phyloP scores from a whole-genome alignment of 305 asterid genomes.

The Rubia peregrina region DNA sequence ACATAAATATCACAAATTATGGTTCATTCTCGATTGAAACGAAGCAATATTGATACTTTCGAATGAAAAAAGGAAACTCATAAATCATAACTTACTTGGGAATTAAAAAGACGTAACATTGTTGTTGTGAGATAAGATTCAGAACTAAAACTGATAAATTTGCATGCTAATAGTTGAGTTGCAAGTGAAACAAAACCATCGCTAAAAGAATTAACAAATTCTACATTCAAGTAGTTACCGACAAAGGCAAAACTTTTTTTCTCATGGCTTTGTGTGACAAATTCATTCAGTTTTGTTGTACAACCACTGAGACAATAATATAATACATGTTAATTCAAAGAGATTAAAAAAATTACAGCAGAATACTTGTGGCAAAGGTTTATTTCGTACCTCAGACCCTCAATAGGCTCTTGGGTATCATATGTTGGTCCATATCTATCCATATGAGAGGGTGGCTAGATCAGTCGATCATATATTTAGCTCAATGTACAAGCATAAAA shows the following conservation, averaged over 20 bases:
- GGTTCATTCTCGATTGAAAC: background rate
- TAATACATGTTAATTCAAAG: background rate
- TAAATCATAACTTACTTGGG: conserved; percentile 41
- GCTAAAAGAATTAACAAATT: too few relatives aligned
- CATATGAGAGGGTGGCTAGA: background rate
- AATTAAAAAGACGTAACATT: conserved; percentile 24
- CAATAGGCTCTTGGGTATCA: too few relatives aligned
- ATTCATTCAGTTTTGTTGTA: conserved; percentile 48
- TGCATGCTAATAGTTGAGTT: too few relatives aligned
- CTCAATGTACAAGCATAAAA: background rate
- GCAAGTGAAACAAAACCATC: background rate
- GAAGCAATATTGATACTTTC: background rate
- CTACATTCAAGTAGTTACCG: conserved; percentile 29
- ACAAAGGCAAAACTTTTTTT: conserved; percentile 52
- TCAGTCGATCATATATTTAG: background rate
- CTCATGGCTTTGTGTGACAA: conserved; percentile 44
- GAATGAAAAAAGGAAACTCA: background rate
- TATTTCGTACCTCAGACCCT: too few relatives aligned
- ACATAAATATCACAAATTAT: background rate
- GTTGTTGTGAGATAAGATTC: conserved; percentile 33
- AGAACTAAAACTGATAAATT: too few relatives aligned
- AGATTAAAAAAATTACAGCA: too few relatives aligned
- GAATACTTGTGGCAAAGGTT: too few relatives aligned
- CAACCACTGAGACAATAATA: conserved; percentile 39
- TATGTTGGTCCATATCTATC: too few relatives aligned